phyloP scores from a whole-genome alignment of 495 filamentous ascomycete species.

The Penicillium turbatum region DNA sequence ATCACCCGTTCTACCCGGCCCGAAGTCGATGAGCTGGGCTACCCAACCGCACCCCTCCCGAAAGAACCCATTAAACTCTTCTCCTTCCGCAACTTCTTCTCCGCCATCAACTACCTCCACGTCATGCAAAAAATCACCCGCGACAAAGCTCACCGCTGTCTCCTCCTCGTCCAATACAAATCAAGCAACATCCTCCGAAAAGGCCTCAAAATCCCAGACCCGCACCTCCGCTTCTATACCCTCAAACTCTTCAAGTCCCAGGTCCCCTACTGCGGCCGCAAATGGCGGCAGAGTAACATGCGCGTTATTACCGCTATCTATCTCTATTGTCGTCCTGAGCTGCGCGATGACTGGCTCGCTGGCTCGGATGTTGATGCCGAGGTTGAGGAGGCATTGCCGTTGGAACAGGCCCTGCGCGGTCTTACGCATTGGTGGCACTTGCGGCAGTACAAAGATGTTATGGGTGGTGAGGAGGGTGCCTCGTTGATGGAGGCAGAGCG shows the following conservation, averaged over 20 bases:
- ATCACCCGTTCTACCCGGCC: slow-evolving; percentile 54
- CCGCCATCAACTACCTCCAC: slow-evolving; percentile 86
- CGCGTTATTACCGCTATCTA: slow-evolving; percentile 96
- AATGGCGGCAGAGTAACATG: slow-evolving; percentile 98
- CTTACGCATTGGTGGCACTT: slow-evolving; percentile 93
- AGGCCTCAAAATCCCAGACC: slow-evolving; percentile 83
- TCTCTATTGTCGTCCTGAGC: slow-evolving; percentile 83
- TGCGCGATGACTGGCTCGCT: slow-evolving; percentile 92
- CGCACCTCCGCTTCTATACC: slow-evolving; percentile 82
- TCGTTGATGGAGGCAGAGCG: slow-evolving; percentile 68
- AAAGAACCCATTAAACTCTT: slow-evolving; percentile 82
- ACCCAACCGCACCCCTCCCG: slow-evolving; percentile 59
- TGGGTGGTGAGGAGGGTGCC: slow-evolving; percentile 61
- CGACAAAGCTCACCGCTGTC: slow-evolving; percentile 85
- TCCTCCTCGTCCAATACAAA: slow-evolving; percentile 93
- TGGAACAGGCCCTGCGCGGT: slow-evolving; percentile 82
- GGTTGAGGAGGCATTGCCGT: slow-evolving; percentile 83
- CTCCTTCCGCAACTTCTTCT: slow-evolving; percentile 92
- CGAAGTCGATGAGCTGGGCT: slow-evolving; percentile 85
- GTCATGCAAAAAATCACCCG: slow-evolving; percentile 97
- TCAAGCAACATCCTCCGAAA: slow-evolving; percentile 84
- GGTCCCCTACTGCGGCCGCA: slow-evolving; percentile 94
- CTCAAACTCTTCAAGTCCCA: slow-evolving; percentile 98
- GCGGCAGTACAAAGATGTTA: slow-evolving; percentile 70
- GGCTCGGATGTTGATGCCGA: slow-evolving; percentile 88